Base-by-base conservation (phyloP, 129 eudicot genomes). In the Rutidosis leptorrhynchoides region DNA sequence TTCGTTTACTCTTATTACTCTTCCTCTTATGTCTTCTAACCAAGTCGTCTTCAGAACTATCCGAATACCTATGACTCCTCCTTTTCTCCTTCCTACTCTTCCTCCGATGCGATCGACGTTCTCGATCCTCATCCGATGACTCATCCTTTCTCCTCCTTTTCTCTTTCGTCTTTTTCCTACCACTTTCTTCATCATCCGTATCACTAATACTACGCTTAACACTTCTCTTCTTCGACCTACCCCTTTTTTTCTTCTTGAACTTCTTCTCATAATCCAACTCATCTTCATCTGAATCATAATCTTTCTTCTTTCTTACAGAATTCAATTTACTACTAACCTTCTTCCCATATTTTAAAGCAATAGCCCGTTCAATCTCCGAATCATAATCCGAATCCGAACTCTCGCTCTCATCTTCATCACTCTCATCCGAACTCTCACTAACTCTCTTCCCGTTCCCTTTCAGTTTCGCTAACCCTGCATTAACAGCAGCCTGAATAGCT, bases 341-440 rank as follows among this genome's bases (percentile, higher is more conserved):
- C 77, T 73, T 86, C 40, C 87, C 98, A 64, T 29, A 80, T 45
- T 81, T 84, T 68, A 23, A 58, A 1, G 92, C 85, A 42, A 93
- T 93, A 20, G 79, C 83, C 70, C 82, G 77, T 78, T 93, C 98
- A 0, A 93, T 93, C 62, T 88, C 96, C 0, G 96, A 88, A 81
- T 93, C 91, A 43, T 86, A 86, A 62, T 87, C 95, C 0, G 96
- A 88, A 68, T 88, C 96, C 0, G 95, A 88, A 70, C 87, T 86
- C 79, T 93, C 95, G 10, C 92, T 88, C 69, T 88, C 96, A 65
- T 85, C 87, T 37, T 85, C 96, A 10, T 82, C 86, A 53, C 85
- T 81, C 73, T 84, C 96, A 45, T 86, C 92, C 2, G 76, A 65
- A 53, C 79, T 75, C 71, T 82, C 90, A n/a, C 56, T 68, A 2